Percentiles rank a stretch among this genome's conserved stretches.
Conservation (phyloP, 2,329 filamentous ascomycete species). For the Aspergillus spinulosporus region DNA sequence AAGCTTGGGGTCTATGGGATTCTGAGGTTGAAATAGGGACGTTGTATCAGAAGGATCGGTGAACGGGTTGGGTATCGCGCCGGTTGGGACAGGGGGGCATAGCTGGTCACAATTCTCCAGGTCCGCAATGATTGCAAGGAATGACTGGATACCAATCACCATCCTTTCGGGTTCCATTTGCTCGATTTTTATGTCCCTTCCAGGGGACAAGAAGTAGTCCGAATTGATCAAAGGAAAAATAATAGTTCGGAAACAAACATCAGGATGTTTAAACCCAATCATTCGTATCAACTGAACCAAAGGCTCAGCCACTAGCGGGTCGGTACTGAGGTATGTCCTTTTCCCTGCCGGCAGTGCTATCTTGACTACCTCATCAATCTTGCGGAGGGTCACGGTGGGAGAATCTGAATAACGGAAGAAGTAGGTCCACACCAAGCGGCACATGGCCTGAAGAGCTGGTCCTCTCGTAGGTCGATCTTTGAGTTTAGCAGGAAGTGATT, state of each 20-base stretch:
- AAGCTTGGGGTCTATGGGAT: slow-evolving; percentile 38
- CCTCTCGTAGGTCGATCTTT: slow-evolving; percentile 80
- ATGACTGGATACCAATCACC: slow-evolving; percentile 94
- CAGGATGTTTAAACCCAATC: slow-evolving; percentile 89
- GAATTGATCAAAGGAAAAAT: slow-evolving; percentile 96
- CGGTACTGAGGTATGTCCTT: slow-evolving; percentile 77
- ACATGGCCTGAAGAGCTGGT: slow-evolving; percentile 83
- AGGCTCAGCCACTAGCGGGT: slow-evolving; percentile 80
- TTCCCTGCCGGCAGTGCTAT: slow-evolving; percentile 79
- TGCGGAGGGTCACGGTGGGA: slow-evolving; percentile 66
- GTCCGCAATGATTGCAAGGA: slow-evolving; percentile 89
- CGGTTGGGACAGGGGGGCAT: slow-evolving; percentile 78
- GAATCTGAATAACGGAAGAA: slow-evolving; percentile 80
- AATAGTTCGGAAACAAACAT: slow-evolving; percentile 86
- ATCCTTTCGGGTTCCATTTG: slow-evolving; percentile 94
- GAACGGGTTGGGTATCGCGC: slow-evolving; percentile 46
- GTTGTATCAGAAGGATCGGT: slow-evolving; percentile 39
- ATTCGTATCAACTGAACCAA: slow-evolving; percentile 92
- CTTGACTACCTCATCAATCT: slow-evolving; percentile 85
- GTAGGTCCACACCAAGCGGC: slow-evolving; percentile 90
- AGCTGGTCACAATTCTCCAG: slow-evolving; percentile 79
- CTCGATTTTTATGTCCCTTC: slow-evolving; percentile 80
- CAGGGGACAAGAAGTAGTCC: slow-evolving; percentile 70
- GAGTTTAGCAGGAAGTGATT: slow-evolving; percentile 73
- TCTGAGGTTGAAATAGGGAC: slow-evolving; percentile 38